A percentile compares a stretch with the other conserved stretches of the same genome.
These are phyloP conservation scores for Rugonectria rugulosa DNA, from an alignment of 2,329 filamentous ascomycete genomes.

Conservation along the genomic window DNA sequence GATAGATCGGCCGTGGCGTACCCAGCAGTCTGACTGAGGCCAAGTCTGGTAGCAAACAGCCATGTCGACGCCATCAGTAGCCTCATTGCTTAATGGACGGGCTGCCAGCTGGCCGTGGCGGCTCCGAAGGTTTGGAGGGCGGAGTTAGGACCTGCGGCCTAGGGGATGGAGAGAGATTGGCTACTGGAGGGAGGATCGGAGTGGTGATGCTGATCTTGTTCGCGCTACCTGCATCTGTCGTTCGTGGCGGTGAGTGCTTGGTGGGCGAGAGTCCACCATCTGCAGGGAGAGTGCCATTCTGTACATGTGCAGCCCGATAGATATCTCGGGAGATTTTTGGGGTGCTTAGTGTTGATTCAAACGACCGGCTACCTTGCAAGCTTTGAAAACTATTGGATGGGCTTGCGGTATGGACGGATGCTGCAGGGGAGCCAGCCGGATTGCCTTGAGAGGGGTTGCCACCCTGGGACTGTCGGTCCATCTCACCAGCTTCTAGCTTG, in stretches of 20 bases:
- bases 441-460: conserved; percentile 17
- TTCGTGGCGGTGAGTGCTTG: conserved; percentile 58
- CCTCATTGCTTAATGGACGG: conserved; percentile 16
- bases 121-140: conserved; percentile 58
- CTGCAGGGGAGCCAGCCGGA: conserved; percentile 27
- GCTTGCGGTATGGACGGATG: conserved; percentile 33
- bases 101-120: conserved; percentile 28
- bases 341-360: conserved; percentile 38
- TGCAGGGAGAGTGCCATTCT: conserved; percentile 49
- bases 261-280: conserved; percentile 59
- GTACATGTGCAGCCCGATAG: conserved; percentile 35
- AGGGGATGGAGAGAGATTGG: conserved; percentile 65
- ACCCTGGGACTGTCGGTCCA: conserved; percentile 14
- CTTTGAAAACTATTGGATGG: conserved; percentile 35
- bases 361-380: conserved; percentile 32
- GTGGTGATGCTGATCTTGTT: conserved; percentile 46
- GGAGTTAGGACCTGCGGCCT: conserved; percentile 66
- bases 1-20: neutral
- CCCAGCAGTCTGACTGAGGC: neutral
- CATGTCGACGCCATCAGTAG: neutral
- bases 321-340: conserved; percentile 40
- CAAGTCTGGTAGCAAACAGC: neutral
- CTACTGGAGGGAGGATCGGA: conserved; percentile 62
- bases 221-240: conserved; percentile 38
- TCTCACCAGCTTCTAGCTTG: conserved; percentile 30